phyloP scores from a whole-genome alignment of 2,329 filamentous ascomycete species.

The Colletotrichum sp. region DNA sequence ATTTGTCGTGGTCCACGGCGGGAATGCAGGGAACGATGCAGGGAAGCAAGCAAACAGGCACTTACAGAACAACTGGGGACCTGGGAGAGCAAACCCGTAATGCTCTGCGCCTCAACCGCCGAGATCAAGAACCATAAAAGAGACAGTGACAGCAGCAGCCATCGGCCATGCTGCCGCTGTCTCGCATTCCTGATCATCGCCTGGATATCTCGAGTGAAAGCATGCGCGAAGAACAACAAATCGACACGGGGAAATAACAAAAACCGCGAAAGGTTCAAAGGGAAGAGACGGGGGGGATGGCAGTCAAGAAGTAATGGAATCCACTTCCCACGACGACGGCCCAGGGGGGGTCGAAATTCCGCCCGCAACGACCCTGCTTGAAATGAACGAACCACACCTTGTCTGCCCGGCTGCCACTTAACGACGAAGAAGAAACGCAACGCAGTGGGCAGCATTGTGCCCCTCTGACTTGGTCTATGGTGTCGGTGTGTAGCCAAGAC shows the following conservation, averaged over 20 bases:
- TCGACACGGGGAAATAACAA: background rate
- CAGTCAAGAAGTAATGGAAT: background rate
- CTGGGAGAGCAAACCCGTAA: background rate
- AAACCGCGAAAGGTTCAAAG: background rate
- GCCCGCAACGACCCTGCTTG: background rate
- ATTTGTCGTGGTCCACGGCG: background rate
- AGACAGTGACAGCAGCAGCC: background rate
- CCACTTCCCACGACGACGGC: background rate
- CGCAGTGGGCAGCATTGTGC: conserved; percentile 7
- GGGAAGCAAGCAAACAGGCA: background rate
- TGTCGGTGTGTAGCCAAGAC: background rate
- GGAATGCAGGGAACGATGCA: background rate
- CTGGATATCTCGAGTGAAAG: background rate
- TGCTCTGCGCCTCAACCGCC: conserved; percentile 2
- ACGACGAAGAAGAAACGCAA: background rate
- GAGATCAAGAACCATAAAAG: background rate
- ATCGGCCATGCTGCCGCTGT: background rate
- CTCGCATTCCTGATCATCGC: conserved; percentile 5
- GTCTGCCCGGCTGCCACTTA: background rate
- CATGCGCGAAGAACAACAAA: background rate
- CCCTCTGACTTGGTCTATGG: background rate
- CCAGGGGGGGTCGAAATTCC: background rate
- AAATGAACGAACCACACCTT: background rate
- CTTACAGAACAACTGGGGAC: conserved; percentile 13
- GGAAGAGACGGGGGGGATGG: background rate